These are phyloP conservation scores for Ophiobolus disseminans DNA, from an alignment of 2,329 filamentous ascomycete genomes.

Conservation along the genomic window DNA sequence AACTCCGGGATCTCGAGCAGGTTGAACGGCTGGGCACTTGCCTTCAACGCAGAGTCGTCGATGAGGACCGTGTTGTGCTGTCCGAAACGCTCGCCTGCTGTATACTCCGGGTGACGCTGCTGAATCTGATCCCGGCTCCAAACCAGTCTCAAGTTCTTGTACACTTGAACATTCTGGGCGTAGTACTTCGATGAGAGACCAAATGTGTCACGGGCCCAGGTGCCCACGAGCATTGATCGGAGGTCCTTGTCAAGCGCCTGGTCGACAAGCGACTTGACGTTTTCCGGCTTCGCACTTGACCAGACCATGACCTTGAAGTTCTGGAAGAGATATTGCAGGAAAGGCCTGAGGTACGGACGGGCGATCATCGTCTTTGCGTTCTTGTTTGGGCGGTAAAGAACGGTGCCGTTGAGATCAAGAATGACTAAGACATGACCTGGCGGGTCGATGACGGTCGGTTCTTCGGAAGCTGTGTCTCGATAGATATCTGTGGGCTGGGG, in stretches of 20 bases:
- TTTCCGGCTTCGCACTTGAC: slow-evolving; percentile 81
- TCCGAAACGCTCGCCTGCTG: slow-evolving; percentile 64
- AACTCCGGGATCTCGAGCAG: slow-evolving; percentile 84
- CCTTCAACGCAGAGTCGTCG: slow-evolving; percentile 85
- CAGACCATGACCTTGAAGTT: slow-evolving; percentile 86
- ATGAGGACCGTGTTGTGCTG: slow-evolving; percentile 89
- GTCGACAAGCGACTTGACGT: slow-evolving; percentile 72
- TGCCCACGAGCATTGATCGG: slow-evolving; percentile 65
- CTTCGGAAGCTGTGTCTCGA: slow-evolving; percentile 59
- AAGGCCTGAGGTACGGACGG: slow-evolving; percentile 71
- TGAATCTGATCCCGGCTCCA: slow-evolving; percentile 66
- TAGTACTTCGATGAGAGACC: slow-evolving; percentile 71
- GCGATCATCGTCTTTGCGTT: slow-evolving; percentile 61
- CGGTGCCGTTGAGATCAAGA: slow-evolving; percentile 91
- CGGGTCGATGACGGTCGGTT: slow-evolving; percentile 38
- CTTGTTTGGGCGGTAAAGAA: slow-evolving; percentile 73
- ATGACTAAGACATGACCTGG: slow-evolving; percentile 77
- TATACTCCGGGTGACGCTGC: slow-evolving; percentile 50
- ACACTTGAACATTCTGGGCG: slow-evolving; percentile 77
- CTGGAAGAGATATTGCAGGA: slow-evolving; percentile 75
- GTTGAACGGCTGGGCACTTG: slow-evolving; percentile 81
- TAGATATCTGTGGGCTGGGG: slow-evolving; percentile 69
- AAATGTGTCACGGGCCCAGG: slow-evolving; percentile 82
- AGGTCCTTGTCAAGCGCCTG: slow-evolving; percentile 67
- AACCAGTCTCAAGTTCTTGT: slow-evolving; percentile 79